Base-by-base conservation (phyloP, 2,329 filamentous ascomycete species). In the Alternaria arborescens region DNA sequence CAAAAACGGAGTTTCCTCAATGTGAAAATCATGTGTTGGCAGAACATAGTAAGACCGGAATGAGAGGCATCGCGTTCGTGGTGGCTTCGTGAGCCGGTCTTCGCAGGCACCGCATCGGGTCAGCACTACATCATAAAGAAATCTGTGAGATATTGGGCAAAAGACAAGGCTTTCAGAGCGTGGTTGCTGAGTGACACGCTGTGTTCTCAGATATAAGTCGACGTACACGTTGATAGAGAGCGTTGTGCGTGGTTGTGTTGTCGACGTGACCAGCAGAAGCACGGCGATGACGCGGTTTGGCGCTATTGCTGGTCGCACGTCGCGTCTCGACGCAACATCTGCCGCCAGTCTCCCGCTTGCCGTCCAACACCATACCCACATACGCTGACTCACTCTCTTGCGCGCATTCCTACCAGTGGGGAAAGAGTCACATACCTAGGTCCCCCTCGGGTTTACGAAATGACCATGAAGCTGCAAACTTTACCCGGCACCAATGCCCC, bases 401-500 rank as follows among this genome's bases (percentile, higher is more conserved):
- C 14, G 26, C 46, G 22, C 8, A 44, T 47, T 3, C 38, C 11
- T 7, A 44, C 40, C 2, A 41, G 36, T 22, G 36, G 22, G 36
- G 24, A 26, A 52, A 22, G 16, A 38, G 34, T n/a, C 8, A 3
- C 34, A 38, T n/a, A n/a, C 16, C 20, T 20, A 20, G 20, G 20
- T 20, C 20, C 20, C 34, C 34, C 42, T 34, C 22, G 38, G 32
- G 32, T 32, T 18, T 24, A 30, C 5, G 18, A 41, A 0, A 41
- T 20, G 22, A n/a, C 32, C 24, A 20, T 38, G 12, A 52, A 55
- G 53, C 46, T 44, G 52, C 55, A 64, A 68, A 55, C 38, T 44
- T 69, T 70, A 71, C 64, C 71, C 71, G 70, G 58, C 32, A 28
- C 48, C 55, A 24, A 50, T 66, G 71, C 72, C 71, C 72, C 72